phyloP scores from a whole-genome alignment of 495 filamentous ascomycete species.

The Penicillium egyptiacum region DNA sequence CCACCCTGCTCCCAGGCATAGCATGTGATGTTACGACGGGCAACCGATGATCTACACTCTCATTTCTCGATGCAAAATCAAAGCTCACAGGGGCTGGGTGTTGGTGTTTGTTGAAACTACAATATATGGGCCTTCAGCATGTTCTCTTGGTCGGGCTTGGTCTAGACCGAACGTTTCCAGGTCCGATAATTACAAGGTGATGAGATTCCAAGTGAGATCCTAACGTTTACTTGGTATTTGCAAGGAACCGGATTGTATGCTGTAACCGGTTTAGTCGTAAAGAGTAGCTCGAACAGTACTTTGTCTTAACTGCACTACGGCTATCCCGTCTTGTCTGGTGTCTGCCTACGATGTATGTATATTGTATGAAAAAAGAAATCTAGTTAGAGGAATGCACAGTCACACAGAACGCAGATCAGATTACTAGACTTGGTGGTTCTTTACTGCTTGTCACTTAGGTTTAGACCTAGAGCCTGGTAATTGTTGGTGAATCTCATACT shows the following conservation, averaged over 20 bases:
- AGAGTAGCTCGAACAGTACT: too few relatives aligned
- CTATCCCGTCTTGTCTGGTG: background rate
- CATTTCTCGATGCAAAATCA: constrained; percentile 1
- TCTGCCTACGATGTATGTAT: background rate
- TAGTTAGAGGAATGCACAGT: background rate
- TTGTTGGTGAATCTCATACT: too few relatives aligned
- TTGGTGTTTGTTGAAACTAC: background rate
- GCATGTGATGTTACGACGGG: constrained; percentile 5
- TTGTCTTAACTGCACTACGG: too few relatives aligned
- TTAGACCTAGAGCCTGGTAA: background rate
- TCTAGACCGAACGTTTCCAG: background rate
- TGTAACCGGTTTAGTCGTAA: too few relatives aligned
- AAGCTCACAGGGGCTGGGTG: constrained; percentile 2
- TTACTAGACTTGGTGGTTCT: background rate
- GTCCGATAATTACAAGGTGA: too few relatives aligned
- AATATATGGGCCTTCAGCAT: background rate
- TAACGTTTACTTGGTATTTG: too few relatives aligned
- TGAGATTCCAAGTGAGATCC: too few relatives aligned
- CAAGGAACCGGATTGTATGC: too few relatives aligned
- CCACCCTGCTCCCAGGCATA: constrained; percentile 3
- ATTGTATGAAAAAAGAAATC: too few relatives aligned
- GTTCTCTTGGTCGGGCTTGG: background rate
- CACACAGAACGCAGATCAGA: background rate
- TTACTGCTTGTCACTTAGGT: background rate
- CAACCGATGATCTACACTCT: constrained; percentile 8